Conservation (phyloP, 2,329 filamentous ascomycete species). For the Monosporascus sp. region DNA sequence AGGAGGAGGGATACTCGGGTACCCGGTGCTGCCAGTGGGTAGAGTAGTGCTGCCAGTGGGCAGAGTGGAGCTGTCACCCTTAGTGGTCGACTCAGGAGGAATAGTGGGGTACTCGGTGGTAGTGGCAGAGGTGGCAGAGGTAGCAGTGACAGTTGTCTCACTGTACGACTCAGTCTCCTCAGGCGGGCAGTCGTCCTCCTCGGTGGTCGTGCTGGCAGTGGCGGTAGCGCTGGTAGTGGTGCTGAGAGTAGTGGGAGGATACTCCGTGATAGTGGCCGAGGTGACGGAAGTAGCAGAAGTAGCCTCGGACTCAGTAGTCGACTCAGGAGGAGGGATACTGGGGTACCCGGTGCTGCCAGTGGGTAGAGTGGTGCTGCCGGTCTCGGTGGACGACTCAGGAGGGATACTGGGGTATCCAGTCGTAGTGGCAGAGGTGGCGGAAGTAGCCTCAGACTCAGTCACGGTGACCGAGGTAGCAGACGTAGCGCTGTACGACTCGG, state of each 20-base stretch:
- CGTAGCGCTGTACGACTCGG: slow-evolving; percentile 7
- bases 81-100: neutral
- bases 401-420: neutral
- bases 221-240: neutral
- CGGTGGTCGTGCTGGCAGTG: slow-evolving; percentile 1
- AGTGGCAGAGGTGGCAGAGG: neutral
- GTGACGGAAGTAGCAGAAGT: neutral
- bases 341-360: neutral
- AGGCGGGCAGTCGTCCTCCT: slow-evolving; percentile 7
- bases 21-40: neutral
- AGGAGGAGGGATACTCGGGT: neutral
- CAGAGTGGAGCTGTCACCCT: neutral
- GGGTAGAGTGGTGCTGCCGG: neutral
- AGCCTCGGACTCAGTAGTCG: neutral
- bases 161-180: slow-evolving; percentile 5
- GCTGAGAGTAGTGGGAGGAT: neutral
- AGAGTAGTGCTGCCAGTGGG: neutral
- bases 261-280: neutral
- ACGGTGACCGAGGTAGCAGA: slow-evolving; percentile 1
- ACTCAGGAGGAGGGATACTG: neutral
- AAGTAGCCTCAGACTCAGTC: neutral
- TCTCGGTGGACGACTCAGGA: neutral
- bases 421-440: slow-evolving; percentile 1
- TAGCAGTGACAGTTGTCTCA: neutral
- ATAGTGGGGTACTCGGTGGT: neutral